phyloP scores from a whole-genome alignment of 1,139 yeast genomes.

The Blastobotrys aristatus region DNA sequence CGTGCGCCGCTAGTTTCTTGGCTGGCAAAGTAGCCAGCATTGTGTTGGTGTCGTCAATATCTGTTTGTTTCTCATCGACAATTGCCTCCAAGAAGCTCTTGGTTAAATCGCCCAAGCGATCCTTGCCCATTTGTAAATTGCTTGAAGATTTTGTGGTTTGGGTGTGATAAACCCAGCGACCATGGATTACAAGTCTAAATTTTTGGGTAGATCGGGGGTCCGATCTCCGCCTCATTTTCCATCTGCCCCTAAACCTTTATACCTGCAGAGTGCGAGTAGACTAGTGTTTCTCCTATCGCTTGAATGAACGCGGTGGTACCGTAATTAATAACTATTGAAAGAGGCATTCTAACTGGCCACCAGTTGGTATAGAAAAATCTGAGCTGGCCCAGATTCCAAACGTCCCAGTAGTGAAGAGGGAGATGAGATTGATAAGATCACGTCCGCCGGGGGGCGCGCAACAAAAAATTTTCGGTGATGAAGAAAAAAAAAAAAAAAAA shows the following conservation, averaged over 20 bases:
- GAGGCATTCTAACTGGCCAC: no score
- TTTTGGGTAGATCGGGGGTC: no score
- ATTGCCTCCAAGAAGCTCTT: slow-evolving; percentile 18
- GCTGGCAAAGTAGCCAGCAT: slow-evolving; percentile 44
- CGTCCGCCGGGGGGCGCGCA: not conserved
- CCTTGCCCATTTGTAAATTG: not conserved
- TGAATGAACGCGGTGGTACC: no score
- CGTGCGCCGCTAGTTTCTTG: slow-evolving; percentile 59
- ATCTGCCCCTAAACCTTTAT: no score
- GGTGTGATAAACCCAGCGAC: not conserved
- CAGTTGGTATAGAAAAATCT: no score
- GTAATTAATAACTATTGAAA: no score
- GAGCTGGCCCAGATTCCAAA: no score
- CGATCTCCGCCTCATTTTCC: no score
- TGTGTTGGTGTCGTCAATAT: slow-evolving; percentile 31
- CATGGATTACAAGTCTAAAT: no score
- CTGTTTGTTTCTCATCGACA: slow-evolving; percentile 26
- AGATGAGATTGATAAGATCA: slow-evolving; percentile 3
- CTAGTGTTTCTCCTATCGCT: no score
- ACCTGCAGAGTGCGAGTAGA: no score
- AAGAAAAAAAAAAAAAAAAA: slow-evolving; percentile 1
- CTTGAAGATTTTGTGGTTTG: not conserved
- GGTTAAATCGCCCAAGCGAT: not conserved
- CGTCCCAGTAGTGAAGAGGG: no score
- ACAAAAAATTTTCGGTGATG: not conserved